Evolutionary conservation across 2,329 filamentous ascomycete genomes (phyloP), one percentile per base, ranked within the genome.

Genomic region (Lachnellula subtilissima): DNA sequence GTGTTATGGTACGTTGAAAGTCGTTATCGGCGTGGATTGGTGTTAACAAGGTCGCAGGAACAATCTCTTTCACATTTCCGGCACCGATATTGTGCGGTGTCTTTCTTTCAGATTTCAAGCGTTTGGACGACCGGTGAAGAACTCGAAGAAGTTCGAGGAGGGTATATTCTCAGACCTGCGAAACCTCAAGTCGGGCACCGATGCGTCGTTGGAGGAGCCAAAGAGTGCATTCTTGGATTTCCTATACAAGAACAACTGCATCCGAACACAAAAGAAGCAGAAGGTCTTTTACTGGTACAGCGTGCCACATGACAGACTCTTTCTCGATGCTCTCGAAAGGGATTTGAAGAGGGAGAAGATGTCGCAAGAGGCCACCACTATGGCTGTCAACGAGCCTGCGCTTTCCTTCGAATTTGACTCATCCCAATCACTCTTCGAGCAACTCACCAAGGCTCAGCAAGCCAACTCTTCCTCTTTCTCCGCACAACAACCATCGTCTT

Each of bases 271-370:
- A 75, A 99, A 99, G 85, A 99, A 99, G 82, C 94, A 99, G 72
- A 99, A 99, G 80, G 94, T 99, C 64, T 99, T 99, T 71, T 99
- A 97, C 78, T 99, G 94, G 94, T 99, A 97, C 77, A 97, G 92
- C 77, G 94, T 99, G 48, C 94, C 94, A 1, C 94, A 99, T 73
- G 94, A 99, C 75, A 86, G 94, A 53, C 85, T 99, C 51, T 99
- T 99, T 76, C 86, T 99, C 65, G 94, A 99, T 77, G 94, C 94
- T 40, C 80, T 99, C 67, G 94, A 99, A 81, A 88, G 94, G 63
- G 94, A 99, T 71, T 77, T 99, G 71, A 99, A 99, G 85, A 86
- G 94, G 70, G 94, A 99, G 78, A 99, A 99, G 84, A 97, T 97
- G 93, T 88, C 89, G 64, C 94, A 99, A 76, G 94, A 99, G 76